These are phyloP conservation scores for Saturnispora zaruensis DNA, from an alignment of 805 yeast species.

Conservation along the genomic window DNA sequence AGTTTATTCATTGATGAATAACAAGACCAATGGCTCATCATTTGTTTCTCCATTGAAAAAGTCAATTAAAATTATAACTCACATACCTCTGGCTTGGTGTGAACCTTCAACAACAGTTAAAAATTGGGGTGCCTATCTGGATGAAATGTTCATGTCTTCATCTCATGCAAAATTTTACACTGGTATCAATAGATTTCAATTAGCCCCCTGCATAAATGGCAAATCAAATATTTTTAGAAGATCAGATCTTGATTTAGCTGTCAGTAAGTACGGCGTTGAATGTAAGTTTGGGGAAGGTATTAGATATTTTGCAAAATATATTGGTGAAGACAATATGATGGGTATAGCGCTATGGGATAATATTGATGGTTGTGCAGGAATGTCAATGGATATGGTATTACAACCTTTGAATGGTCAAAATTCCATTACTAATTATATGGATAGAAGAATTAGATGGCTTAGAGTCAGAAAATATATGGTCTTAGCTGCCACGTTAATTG, in stretches of 20 bases:
- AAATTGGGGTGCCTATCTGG: slow-evolving; percentile 58
- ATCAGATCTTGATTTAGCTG: slow-evolving; percentile 55
- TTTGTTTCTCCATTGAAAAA: slow-evolving; percentile 20
- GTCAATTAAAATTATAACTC: slow-evolving; percentile 66
- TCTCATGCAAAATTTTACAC: slow-evolving; percentile 82
- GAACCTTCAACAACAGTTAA: slow-evolving; percentile 11
- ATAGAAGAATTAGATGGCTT: slow-evolving; percentile 74
- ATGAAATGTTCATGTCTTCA: slow-evolving; percentile 77
- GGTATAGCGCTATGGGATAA: slow-evolving; percentile 76
- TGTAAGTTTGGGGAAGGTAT: slow-evolving; percentile 39
- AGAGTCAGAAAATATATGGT: slow-evolving; percentile 86
- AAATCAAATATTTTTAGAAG: slow-evolving; percentile 72
- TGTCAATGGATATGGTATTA: slow-evolving; percentile 69
- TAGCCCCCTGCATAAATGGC: slow-evolving; percentile 90
- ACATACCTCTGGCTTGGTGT: slow-evolving; percentile 59
- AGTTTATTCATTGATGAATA: slow-evolving; percentile 39
- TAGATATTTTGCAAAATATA: slow-evolving; percentile 64
- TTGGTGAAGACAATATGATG: slow-evolving; percentile 91
- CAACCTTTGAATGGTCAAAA: slow-evolving; percentile 54
- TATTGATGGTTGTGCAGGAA: slow-evolving; percentile 59
- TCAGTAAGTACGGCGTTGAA: slow-evolving; percentile 31
- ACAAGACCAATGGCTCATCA: slow-evolving; percentile 43
- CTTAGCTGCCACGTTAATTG: slow-evolving; percentile 70
- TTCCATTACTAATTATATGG: slow-evolving; percentile 44
- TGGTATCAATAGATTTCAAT: slow-evolving; percentile 59